Evolutionary conservation across 139 green algal genomes (phyloP).

Genomic region (Ulvella scutata): DNA sequence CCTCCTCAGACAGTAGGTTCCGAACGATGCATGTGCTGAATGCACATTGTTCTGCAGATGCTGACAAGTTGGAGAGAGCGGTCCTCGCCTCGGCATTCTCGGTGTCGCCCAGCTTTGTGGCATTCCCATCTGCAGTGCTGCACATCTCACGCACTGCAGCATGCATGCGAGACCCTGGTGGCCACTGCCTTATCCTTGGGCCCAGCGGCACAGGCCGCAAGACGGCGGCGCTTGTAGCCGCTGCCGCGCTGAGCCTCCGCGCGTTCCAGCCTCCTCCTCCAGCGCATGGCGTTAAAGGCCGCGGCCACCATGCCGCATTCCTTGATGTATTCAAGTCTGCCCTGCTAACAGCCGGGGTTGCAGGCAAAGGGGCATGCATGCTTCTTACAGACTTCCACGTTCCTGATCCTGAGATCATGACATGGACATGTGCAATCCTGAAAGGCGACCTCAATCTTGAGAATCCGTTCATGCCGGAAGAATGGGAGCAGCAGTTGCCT

Average conservation of each 20-base stretch:
- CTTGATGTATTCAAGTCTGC: not conserved
- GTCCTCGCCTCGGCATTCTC: not conserved
- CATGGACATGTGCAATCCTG: conserved; percentile 16
- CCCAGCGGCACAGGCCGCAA: not conserved
- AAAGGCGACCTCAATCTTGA: not conserved
- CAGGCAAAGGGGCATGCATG: conserved; percentile 7
- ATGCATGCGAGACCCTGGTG: not conserved
- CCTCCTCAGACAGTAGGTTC: too few species aligned
- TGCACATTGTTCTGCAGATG: not conserved
- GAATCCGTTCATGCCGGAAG: conserved; percentile 21
- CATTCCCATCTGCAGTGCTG: not conserved
- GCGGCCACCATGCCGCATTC: not conserved
- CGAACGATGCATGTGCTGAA: too few species aligned
- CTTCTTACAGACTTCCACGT: conserved; percentile 22
- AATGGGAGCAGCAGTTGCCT: conserved; percentile 20
- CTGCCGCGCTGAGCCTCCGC: not conserved
- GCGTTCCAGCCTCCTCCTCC: not conserved
- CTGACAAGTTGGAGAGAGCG: not conserved
- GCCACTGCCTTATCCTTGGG: not conserved
- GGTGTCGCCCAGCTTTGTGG: not conserved
- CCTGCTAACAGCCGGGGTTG: not conserved
- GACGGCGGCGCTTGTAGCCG: not conserved
- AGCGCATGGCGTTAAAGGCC: not conserved
- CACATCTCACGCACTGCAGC: not conserved
- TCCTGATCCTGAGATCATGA: conserved; percentile 8